Evolutionary conservation across 1,284 basidiomycete species (phyloP), one percentile per base, ranked within the genome.

Genomic region (Ceratobasidium sp.): DNA sequence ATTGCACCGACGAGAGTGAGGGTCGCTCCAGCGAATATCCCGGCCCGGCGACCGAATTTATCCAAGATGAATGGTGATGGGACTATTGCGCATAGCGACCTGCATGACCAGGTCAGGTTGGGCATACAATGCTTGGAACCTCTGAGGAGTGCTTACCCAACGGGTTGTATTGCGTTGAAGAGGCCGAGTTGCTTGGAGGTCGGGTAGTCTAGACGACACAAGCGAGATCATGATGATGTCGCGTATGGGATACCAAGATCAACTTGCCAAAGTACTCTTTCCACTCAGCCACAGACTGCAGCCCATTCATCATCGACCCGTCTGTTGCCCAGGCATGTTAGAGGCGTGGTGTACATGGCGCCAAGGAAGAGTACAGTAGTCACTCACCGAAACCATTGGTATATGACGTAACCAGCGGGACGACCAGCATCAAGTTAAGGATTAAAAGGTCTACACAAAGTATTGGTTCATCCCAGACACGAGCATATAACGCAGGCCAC

Each of bases 351-450:
- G 48, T 27, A 3, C 0, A 23, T 16, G 14, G 23, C 20, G n/a
- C 35, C n/a, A n/a, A n/a, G n/a, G n/a, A 44, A 12, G 41, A 1
- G 41, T 10, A 7, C 3, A 50, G 14, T 10, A 33, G 5, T 6
- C 8, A n/a, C 78, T 91, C 92, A 83, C 94, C 93, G 83, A 91
- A 94, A 75, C 92, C 92, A 82, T 92, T 93, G 70, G 90, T 92
- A 12, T 91, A 92, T 14, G 92, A 92, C 18, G 92, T 93, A 82
- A 93, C 92, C 78, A 93, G 88, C 41, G 79, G 78, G 52, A 81
- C 35, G 59, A 81, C 33, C 71, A 81, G 76, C 77, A 80, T 70
- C 23, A 79, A 18, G 62, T 81, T 81, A 41, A 81, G 79, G 30
- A 76, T 77, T 48, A 79, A 38, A 33, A 80, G 70, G 35, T 73